Evolutionary conservation across 768 basidiomycete genomes (phyloP), one percentile per base, ranked within the genome.

Genomic region (Leccinum disarticulatum): DNA sequence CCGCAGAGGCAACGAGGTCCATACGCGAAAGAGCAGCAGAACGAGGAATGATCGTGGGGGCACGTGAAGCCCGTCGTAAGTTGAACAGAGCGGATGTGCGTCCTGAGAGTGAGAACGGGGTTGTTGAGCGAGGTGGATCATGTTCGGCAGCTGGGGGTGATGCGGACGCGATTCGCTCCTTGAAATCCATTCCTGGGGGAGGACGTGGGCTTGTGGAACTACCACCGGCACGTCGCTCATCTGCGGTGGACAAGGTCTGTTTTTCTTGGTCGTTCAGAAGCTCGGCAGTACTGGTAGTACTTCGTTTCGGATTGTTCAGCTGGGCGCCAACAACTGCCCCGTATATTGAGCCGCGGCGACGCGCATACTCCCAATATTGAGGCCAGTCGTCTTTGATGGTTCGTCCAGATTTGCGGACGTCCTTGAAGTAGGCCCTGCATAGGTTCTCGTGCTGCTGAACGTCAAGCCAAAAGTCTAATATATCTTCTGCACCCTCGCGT

Each of bases 381-480:
- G 97, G 97, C 97, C 97, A 99, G 73, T 98, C 97, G 17, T 98
- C 91, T 71, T 90, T 90, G 73, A 99, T 91, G 13, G 90, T 86
- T 28, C 90, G 85, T 3, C 95, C 95, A 0, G 95, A 95, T 77
- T 95, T 95, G 69, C 92, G 89, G 55, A 99, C 87, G 74, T 98
- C 97, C 80, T 98, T 97, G 85, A 99, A 98, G 76, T 98, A 98
- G 8, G 96, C 97, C 61, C 95, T 85, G 74, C 96, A 98, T 35
- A 99, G 86, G 72, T 98, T 98, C 78, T 98, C 97, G 73, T 99
- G 97, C 76, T 98, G 97, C 67, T 97, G 95, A 6, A 98, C 97
- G 73, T 99, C 97, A 30, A 99, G 84, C 95, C 96, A 98, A 68
- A 98, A 98, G 73, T 99, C 97, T 49, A 99, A 78, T 52, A 95